Evolutionary conservation across 1,284 basidiomycete genomes (phyloP).

Genomic region (Xerocomus amazonicus): DNA sequence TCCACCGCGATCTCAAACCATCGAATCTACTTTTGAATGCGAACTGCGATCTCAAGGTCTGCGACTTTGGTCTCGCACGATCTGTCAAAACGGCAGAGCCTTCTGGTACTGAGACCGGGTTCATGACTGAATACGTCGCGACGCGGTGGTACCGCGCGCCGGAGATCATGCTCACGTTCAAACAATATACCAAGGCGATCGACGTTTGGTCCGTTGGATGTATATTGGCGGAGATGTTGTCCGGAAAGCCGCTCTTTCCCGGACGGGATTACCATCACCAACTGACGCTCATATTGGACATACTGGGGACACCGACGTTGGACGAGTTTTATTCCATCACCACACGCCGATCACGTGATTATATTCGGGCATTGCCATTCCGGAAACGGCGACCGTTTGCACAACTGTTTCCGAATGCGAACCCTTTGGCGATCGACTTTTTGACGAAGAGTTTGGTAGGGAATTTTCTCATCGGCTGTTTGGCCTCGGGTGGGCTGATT

Average conservation of each 20-base stretch:
- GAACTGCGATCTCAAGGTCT: constrained; percentile 95
- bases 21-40: constrained; percentile 94
- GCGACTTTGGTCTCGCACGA: constrained; percentile 89
- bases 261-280: constrained; percentile 97
- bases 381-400: constrained; percentile 78
- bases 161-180: constrained; percentile 96
- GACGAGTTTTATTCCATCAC: constrained; percentile 93
- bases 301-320: constrained; percentile 87
- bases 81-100: constrained; percentile 84
- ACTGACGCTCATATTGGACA: constrained; percentile 85
- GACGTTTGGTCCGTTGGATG: constrained; percentile 97
- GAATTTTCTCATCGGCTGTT: constrained; percentile 7
- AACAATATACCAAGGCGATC: constrained; percentile 93
- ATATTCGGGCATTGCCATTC: constrained; percentile 87
- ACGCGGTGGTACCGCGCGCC: constrained; percentile 93
- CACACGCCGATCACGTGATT: constrained; percentile 81
- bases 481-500: background rate
- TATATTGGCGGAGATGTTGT: constrained; percentile 96
- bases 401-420: constrained; percentile 84
- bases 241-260: constrained; percentile 91
- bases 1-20: constrained; percentile 94
- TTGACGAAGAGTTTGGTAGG: constrained; percentile 84
- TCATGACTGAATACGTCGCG: constrained; percentile 96
- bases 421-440: constrained; percentile 84
- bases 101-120: constrained; percentile 78